Conservation (phyloP, 345 rosid genomes). For the Eucalyptus dawsonii region DNA sequence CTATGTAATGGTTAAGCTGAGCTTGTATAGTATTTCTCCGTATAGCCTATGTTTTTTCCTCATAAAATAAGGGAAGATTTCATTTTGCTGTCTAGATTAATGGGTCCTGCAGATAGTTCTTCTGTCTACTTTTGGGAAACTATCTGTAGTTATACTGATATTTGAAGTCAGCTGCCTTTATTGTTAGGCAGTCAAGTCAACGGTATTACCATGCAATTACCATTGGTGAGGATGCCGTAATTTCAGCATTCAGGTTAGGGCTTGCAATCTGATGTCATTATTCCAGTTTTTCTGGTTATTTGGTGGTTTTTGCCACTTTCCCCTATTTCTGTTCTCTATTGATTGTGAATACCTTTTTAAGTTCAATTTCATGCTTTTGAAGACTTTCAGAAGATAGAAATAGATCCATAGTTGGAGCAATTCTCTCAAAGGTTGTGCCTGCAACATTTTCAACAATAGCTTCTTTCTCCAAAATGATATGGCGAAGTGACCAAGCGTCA, state of each 20-base stretch:
- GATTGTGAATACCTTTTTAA: not conserved
- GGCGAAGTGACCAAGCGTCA: conserved; percentile 65
- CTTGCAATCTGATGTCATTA: not conserved
- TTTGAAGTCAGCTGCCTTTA: conserved; percentile 84
- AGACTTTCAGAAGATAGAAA: conserved; percentile 92
- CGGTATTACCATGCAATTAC: conserved; percentile 85
- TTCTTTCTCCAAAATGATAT: conserved; percentile 79
- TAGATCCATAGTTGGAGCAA: conserved; percentile 81
- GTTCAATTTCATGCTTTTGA: not conserved
- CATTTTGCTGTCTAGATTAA: not conserved
- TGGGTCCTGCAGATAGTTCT: not conserved
- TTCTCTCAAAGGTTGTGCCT: conserved; percentile 91
- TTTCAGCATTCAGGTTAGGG: conserved; percentile 86
- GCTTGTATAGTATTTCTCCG: not conserved
- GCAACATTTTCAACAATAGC: conserved; percentile 88
- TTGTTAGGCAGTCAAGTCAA: conserved; percentile 98
- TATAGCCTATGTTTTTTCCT: not conserved
- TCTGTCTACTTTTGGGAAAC: conserved; percentile 5
- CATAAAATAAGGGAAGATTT: not conserved
- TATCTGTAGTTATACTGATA: conserved; percentile 34
- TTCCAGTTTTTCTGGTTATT: not conserved
- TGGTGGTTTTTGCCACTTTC: not conserved
- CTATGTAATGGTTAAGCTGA: not conserved
- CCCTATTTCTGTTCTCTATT: not conserved
- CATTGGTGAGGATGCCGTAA: conserved; percentile 90